A percentile compares a stretch with the other conserved stretches of the same genome.
Conservation (phyloP, 73 alveolate species). For the Blepharisma stoltei region DNA sequence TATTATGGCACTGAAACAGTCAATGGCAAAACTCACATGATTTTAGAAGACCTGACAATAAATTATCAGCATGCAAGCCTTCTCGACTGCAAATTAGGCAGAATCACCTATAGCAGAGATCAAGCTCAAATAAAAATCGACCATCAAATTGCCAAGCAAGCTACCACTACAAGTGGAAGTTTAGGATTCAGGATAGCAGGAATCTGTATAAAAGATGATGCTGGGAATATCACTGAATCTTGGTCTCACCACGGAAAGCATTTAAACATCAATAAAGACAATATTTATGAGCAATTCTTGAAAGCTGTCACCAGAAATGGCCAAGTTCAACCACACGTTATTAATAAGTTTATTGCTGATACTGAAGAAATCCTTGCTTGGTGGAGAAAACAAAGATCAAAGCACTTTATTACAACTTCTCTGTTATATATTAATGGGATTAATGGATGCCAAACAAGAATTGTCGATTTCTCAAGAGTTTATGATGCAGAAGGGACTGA, state of each 20-base stretch:
- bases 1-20: slow-evolving; percentile 12
- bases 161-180: slow-evolving; percentile 19
- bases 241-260: background rate
- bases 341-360: background rate
- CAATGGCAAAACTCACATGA: background rate
- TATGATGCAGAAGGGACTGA: slow-evolving; percentile 7
- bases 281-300: slow-evolving; percentile 5
- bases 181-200: slow-evolving; percentile 31
- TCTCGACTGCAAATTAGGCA: slow-evolving; percentile 25
- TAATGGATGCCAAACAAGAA: slow-evolving; percentile 6
- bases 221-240: background rate
- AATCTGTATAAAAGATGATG: background rate
- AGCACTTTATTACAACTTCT: background rate
- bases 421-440: background rate
- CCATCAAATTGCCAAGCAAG: background rate
- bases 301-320: background rate
- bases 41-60: background rate
- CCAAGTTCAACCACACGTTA: background rate
- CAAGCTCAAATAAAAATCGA: background rate
- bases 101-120: slow-evolving; percentile 9
- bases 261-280: background rate
- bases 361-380: slow-evolving; percentile 14
- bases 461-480: slow-evolving; percentile 4
- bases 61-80: background rate
- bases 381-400: slow-evolving; percentile 16